Conservation (phyloP, 352 stramenopile genomes). For the Phytophthora syringae region DNA sequence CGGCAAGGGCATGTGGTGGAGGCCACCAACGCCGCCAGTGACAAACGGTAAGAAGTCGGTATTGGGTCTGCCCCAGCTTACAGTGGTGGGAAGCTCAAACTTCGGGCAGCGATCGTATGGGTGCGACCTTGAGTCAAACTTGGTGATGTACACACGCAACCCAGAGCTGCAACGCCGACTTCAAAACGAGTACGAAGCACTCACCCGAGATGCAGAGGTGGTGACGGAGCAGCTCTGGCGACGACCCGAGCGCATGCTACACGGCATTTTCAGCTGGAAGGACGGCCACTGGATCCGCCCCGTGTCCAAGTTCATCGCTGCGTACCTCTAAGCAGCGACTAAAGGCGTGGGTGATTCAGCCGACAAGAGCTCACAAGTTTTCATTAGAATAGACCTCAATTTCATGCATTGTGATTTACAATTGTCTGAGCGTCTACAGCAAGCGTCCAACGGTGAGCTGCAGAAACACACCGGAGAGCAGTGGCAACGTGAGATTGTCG, state of each 20-base stretch:
- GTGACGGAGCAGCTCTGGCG: constrained; percentile 73
- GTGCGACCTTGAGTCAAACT: constrained; percentile 78
- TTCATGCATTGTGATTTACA: constrained; percentile 2
- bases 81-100: constrained; percentile 80
- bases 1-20: constrained; percentile 87
- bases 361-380: constrained; percentile 7
- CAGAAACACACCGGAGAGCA: constrained; percentile 51
- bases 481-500: constrained; percentile 64
- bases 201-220: constrained; percentile 52
- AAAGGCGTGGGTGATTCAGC: not conserved
- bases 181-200: constrained; percentile 57
- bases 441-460: constrained; percentile 32
- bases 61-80: constrained; percentile 43
- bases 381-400: constrained; percentile 34
- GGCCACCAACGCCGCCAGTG: constrained; percentile 27
- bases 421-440: constrained; percentile 16
- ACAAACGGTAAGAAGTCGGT: constrained; percentile 2
- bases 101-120: constrained; percentile 81
- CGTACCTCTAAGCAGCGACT: constrained; percentile 47
- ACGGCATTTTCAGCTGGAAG: constrained; percentile 75
- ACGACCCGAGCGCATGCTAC: constrained; percentile 59
- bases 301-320: constrained; percentile 66
- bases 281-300: constrained; percentile 80
- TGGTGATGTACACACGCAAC: constrained; percentile 69
- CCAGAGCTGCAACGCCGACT: constrained; percentile 53